These are phyloP conservation scores for Pythium angustatum DNA, from an alignment of 352 stramenopile genomes.

Conservation along the genomic window DNA sequence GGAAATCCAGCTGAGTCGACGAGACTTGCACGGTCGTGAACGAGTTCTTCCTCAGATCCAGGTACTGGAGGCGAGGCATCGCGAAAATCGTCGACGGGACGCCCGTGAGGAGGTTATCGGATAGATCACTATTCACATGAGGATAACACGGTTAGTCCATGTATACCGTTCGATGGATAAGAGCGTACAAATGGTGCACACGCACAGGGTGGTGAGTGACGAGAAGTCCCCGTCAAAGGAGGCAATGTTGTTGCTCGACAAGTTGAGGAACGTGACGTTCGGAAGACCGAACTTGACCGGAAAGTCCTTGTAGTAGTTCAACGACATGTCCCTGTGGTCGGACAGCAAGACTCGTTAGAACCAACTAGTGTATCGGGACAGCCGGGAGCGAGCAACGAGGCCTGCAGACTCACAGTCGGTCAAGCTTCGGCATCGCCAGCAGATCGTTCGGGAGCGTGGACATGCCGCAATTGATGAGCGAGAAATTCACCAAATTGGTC, in stretches of 20 bases:
- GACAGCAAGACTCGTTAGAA: too few species aligned
- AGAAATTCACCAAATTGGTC: conserved; percentile 47
- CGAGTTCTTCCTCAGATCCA: conserved; percentile 53
- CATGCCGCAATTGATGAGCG: conserved; percentile 60
- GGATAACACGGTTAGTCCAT: not conserved
- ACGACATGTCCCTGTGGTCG: conserved; percentile 44
- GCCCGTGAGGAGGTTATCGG: conserved; percentile 49
- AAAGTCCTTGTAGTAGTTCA: conserved; percentile 56
- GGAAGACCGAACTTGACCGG: conserved; percentile 51
- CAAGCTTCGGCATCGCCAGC: conserved; percentile 47
- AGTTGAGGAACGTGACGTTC: conserved; percentile 46
- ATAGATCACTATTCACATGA: conserved; percentile 41
- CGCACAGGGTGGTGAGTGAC: conserved; percentile 52
- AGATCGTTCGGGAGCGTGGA: conserved; percentile 56
- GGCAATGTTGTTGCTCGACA: conserved; percentile 55
- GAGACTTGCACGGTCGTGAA: conserved; percentile 45
- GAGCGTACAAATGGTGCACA: not conserved
- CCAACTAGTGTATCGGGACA: too few species aligned
- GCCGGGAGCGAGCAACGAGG: too few species aligned
- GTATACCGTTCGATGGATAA: too few species aligned
- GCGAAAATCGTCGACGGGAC: conserved; percentile 53
- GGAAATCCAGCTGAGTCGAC: conserved; percentile 33
- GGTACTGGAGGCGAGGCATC: conserved; percentile 40
- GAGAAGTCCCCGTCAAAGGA: conserved; percentile 52
- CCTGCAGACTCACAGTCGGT: conserved; percentile 47